Base-by-base conservation (phyloP, 352 stramenopile species). In the Peronospora tabacina region DNA sequence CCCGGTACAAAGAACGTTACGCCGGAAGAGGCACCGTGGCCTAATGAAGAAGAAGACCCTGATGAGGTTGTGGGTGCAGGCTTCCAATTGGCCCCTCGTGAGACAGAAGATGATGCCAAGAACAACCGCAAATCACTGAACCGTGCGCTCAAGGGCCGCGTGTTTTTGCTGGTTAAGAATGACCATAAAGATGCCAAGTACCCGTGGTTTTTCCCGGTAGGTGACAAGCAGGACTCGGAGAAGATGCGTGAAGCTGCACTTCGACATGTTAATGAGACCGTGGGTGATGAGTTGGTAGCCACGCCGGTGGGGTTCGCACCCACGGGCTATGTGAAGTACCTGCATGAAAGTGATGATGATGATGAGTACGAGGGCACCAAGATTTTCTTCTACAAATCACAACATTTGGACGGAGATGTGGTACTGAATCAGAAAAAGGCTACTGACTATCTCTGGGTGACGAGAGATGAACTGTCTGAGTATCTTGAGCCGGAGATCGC, bases 61-160 rank as follows among this genome's bases (percentile, higher is more conserved):
- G 78, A 90, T 36, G 76, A 89, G 37, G 61, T 85, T 34, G 62
- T 90, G 10, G 81, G 81, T 35, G 78, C 76, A 4, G 78, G 78
- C 44, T 90, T 92, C 59, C 66, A 85, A 11, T 47, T 92, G 24
- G 81, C 81, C 8, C 80, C 80, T 22, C 74, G 81, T 8, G 79
- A 90, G 68, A 92, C 81, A 13, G 76, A 84, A 61, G 81, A 86
- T 42, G 78, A 90, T 52, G 59, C 55, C 17, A 70, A 32, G 12
- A 76, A 92, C 71, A 87, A 92, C 70, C 81, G 79, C 71, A 87
- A 89, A 66, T 90, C 78, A 51, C 63, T 92, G 0, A 89, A 92
- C 68, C 81, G 81, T 17, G 78, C 81, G 45, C 63, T 92, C 9
- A 90, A 90, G 61, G 70, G 76, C 48, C 78, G 79, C 24, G 62